Evolutionary conservation across 331 rosid genomes (phyloP).

Genomic region (Cydonia oblonga): DNA sequence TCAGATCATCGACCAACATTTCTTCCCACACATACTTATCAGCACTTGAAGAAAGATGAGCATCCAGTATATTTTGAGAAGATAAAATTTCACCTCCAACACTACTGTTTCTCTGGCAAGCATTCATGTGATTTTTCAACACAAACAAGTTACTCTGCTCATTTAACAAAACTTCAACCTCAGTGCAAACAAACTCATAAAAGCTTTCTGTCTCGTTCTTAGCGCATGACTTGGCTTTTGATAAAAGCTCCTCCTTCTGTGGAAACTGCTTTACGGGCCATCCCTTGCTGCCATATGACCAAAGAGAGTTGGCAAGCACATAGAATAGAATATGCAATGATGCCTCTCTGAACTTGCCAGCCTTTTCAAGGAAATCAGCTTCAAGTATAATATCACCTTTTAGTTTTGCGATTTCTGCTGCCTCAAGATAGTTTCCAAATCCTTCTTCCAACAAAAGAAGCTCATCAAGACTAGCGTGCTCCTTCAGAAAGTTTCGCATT

Average conservation of each 20-base stretch:
- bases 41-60: background rate
- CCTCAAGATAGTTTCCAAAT: constrained; percentile 37
- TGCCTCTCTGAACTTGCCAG: constrained; percentile 38
- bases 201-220: constrained; percentile 21
- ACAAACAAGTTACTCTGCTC: constrained; percentile 11
- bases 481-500: constrained; percentile 40
- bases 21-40: background rate
- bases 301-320: constrained; percentile 48
- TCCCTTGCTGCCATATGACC: constrained; percentile 47
- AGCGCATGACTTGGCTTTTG: constrained; percentile 36
- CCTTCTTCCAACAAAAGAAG: constrained; percentile 33
- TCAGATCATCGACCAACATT: background rate
- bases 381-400: constrained; percentile 32
- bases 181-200: constrained; percentile 26
- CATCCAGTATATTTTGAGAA: constrained; percentile 18
- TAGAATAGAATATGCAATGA: constrained; percentile 24
- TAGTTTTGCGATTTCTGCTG: constrained; percentile 34
- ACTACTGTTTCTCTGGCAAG: constrained; percentile 25
- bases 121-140: constrained; percentile 22
- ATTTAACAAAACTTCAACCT: constrained; percentile 37
- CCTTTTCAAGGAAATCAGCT: constrained; percentile 49
- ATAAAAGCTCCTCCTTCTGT: constrained; percentile 29
- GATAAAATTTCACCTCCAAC: constrained; percentile 10
- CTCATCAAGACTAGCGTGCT: constrained; percentile 32
- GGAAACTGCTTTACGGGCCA: constrained; percentile 59